Percentiles rank a stretch among this genome's conserved stretches.
phyloP scores from a whole-genome alignment of 257 asterid genomes.

The Dorcoceras hygrometricum region DNA sequence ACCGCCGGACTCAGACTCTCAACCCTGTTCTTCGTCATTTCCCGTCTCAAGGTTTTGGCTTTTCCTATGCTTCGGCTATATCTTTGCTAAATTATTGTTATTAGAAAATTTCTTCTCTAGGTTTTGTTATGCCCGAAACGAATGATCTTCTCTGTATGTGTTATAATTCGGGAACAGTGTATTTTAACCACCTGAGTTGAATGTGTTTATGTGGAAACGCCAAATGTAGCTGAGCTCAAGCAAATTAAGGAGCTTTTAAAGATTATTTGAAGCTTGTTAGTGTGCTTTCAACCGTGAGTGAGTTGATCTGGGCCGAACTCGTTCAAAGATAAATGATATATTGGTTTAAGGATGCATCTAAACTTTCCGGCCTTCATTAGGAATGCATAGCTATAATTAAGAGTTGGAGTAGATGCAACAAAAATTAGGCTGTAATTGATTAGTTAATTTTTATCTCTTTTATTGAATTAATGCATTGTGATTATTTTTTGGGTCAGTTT shows the following conservation, averaged over 20 bases:
- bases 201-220: background rate
- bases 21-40: slow-evolving; percentile 31
- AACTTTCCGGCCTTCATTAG: slow-evolving; percentile 1
- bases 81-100: background rate
- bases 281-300: background rate
- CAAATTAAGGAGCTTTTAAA: background rate
- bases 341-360: background rate
- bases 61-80: slow-evolving; percentile 1
- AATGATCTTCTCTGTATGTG: background rate
- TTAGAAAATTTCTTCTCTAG: background rate
- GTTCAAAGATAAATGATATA: background rate
- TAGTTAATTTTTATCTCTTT: no score
- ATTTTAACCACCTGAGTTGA: background rate
- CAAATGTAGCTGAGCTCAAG: background rate
- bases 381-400: background rate
- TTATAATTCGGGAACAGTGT: no score
- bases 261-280: background rate
- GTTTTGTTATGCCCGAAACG: background rate
- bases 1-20: slow-evolving; percentile 56
- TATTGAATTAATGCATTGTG: background rate
- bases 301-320: background rate
- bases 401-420: background rate
- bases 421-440: slow-evolving; percentile 4
- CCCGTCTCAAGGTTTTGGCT: slow-evolving; percentile 39
- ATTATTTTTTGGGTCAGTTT: background rate